These are phyloP conservation scores for Asterochloris erici DNA, from an alignment of 139 green algal species.

Conservation along the genomic window DNA sequence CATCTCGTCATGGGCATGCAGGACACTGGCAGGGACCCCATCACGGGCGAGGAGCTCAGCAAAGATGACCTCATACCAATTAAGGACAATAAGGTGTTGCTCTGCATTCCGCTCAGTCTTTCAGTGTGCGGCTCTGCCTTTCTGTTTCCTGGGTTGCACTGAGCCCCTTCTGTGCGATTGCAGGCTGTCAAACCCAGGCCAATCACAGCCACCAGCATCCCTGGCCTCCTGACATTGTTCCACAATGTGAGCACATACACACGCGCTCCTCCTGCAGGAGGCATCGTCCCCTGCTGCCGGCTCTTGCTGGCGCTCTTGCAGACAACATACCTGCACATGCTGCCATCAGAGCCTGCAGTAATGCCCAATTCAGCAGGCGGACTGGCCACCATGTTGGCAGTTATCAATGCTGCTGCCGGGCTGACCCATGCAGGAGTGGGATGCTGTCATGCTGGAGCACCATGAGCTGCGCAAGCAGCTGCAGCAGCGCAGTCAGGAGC, in stretches of 20 bases:
- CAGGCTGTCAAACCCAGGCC: conserved; percentile 80
- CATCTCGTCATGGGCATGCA: conserved; percentile 9
- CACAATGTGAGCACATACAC: conserved; percentile 71
- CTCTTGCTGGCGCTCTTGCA: not conserved
- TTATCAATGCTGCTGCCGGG: not conserved
- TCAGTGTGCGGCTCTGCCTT: not conserved
- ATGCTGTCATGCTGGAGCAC: conserved; percentile 88
- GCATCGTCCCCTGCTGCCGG: not conserved
- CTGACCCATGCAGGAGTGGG: conserved; percentile 76
- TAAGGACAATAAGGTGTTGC: conserved; percentile 42
- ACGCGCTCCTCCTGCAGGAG: not conserved
- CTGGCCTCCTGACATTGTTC: conserved; percentile 87
- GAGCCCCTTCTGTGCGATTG: not conserved
- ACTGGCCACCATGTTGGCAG: not conserved
- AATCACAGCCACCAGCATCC: conserved; percentile 80
- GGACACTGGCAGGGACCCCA: conserved; percentile 83
- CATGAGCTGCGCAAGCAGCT: conserved; percentile 77
- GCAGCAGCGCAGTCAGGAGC: conserved; percentile 76
- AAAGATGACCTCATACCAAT: conserved; percentile 84
- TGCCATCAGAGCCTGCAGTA: not conserved
- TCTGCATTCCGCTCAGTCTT: not conserved
- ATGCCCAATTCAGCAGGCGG: not conserved
- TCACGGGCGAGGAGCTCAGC: conserved; percentile 69
- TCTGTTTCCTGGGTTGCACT: not conserved
- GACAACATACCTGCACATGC: not conserved